phyloP scores from a whole-genome alignment of 2,329 filamentous ascomycete genomes.

The Fusarium sp. region DNA sequence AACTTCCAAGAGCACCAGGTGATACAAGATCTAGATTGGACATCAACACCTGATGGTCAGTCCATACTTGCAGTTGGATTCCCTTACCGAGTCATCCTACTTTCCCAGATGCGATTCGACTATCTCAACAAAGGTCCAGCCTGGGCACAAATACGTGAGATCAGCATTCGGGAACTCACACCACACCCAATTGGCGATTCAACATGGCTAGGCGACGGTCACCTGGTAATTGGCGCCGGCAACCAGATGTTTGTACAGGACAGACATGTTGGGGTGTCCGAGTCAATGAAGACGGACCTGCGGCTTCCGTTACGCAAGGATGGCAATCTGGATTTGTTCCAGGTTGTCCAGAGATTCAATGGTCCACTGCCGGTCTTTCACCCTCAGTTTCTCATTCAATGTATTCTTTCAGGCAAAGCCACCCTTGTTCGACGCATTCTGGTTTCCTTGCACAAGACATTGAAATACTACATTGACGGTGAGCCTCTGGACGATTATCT shows the following conservation, averaged over 20 bases:
- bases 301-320: slow-evolving; percentile 63
- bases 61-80: slow-evolving; percentile 94
- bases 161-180: slow-evolving; percentile 83
- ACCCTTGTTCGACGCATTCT: slow-evolving; percentile 79
- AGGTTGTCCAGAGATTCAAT: slow-evolving; percentile 86
- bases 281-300: slow-evolving; percentile 68
- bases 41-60: slow-evolving; percentile 88
- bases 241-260: slow-evolving; percentile 92
- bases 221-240: slow-evolving; percentile 88
- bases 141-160: slow-evolving; percentile 87
- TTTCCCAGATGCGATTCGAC: slow-evolving; percentile 91
- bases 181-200: slow-evolving; percentile 94
- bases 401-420: slow-evolving; percentile 84
- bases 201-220: slow-evolving; percentile 87
- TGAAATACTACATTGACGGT: slow-evolving; percentile 87
- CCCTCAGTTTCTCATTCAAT: slow-evolving; percentile 89
- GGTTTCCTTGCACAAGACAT: slow-evolving; percentile 76
- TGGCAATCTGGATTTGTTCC: slow-evolving; percentile 78
- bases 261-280: slow-evolving; percentile 75
- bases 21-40: slow-evolving; percentile 93
- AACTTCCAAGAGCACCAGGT: slow-evolving; percentile 78
- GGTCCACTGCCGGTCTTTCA: slow-evolving; percentile 91
- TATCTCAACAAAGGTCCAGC: slow-evolving; percentile 90
- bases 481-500: slow-evolving; percentile 85
- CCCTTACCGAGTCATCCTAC: slow-evolving; percentile 83